These are phyloP conservation scores for Colletotrichum chrysophilum DNA, from an alignment of 2,329 filamentous ascomycete species.

Conservation along the genomic window DNA sequence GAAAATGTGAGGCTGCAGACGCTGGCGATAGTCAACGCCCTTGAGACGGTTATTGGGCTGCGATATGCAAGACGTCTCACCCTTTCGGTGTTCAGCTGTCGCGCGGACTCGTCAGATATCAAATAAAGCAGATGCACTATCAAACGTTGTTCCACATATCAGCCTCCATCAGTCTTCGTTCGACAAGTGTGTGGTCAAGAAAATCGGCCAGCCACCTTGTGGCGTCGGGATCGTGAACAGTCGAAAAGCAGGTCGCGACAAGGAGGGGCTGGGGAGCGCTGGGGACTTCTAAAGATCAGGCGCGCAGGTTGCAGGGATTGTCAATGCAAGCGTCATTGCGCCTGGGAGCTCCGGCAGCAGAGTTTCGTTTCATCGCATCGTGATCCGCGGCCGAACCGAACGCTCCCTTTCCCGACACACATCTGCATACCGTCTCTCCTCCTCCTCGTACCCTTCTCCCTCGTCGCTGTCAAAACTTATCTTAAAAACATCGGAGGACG, in stretches of 20 bases:
- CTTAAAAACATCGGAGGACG: background rate
- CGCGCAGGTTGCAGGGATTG: background rate
- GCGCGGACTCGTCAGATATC: background rate
- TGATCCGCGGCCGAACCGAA: slow-evolving; percentile 8
- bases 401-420: background rate
- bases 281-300: background rate
- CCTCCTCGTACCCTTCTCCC: background rate
- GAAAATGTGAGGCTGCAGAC: background rate
- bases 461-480: slow-evolving; percentile 4
- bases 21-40: background rate
- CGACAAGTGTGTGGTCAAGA: background rate
- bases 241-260: background rate
- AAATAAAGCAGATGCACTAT: background rate
- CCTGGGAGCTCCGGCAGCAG: slow-evolving; percentile 9
- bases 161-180: background rate
- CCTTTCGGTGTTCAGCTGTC: too few species aligned
- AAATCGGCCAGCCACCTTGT: slow-evolving; percentile 6
- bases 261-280: background rate
- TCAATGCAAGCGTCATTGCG: slow-evolving; percentile 21
- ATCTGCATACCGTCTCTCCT: background rate
- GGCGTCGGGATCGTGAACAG: slow-evolving; percentile 8
- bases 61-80: background rate
- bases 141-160: background rate
- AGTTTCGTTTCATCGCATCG: slow-evolving; percentile 22
- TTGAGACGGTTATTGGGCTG: background rate